Percentiles rank a stretch among this genome's conserved stretches.
These are phyloP conservation scores for Neonothopanus nambi DNA, from an alignment of 1,284 basidiomycete species.

Conservation along the genomic window DNA sequence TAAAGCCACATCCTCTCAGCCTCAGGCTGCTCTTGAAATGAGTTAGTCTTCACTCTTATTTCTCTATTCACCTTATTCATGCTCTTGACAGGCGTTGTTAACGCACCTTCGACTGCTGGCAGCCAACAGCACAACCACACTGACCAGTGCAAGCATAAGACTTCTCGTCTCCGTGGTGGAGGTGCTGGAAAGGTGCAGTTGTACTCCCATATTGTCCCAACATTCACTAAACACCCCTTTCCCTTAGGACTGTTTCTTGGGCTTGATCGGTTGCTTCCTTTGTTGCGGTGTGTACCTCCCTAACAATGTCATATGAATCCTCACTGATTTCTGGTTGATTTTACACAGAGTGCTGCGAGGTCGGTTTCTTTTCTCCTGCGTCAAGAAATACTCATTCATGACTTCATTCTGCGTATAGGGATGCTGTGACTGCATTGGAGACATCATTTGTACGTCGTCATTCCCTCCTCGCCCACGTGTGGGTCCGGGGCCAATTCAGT, in stretches of 20 bases:
- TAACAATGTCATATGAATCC: neutral
- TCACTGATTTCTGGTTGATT: neutral
- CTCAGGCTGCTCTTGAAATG: conserved; percentile 53
- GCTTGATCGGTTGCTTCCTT: conserved; percentile 58
- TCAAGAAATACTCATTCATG: neutral
- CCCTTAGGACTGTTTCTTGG: conserved; percentile 60
- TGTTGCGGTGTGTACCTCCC: conserved; percentile 53
- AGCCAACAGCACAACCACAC: conserved; percentile 24
- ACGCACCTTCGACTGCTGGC: conserved; percentile 31
- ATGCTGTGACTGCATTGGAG: conserved; percentile 47
- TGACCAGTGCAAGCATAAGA: conserved; percentile 29
- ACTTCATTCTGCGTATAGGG: conserved; percentile 30
- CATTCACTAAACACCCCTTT: neutral
- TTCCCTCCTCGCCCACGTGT: neutral
- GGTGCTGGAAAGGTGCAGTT: conserved; percentile 54
- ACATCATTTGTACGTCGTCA: conserved; percentile 45
- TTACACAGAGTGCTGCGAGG: conserved; percentile 46
- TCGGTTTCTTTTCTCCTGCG: conserved; percentile 17
- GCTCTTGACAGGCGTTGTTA: conserved; percentile 37
- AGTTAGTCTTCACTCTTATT: conserved; percentile 35
- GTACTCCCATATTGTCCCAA: neutral
- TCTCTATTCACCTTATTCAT: neutral
- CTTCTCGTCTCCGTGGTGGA: conserved; percentile 58
- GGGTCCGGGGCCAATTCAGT: neutral
- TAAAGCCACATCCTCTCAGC: conserved; percentile 47